phyloP scores from a whole-genome alignment of 805 yeast species.

The Yarrowia divulgata region DNA sequence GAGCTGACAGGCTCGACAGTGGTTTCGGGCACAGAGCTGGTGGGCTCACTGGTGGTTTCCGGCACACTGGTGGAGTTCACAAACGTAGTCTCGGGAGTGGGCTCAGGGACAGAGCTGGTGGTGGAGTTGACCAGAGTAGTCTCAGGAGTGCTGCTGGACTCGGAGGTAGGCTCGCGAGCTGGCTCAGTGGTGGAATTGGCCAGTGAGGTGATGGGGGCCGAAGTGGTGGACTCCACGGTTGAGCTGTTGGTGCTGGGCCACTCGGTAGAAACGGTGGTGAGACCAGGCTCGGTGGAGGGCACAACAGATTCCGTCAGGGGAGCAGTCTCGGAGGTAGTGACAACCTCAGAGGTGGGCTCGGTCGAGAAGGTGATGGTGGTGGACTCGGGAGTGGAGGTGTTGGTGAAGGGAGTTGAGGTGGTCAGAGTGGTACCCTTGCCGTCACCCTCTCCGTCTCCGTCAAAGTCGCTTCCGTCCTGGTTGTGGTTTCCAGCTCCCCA shows the following conservation, averaged over 20 bases:
- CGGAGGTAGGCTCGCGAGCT: neutral
- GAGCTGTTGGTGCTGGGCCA: neutral
- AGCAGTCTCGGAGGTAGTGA: neutral
- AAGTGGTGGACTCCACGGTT: neutral
- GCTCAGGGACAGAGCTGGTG: constrained; percentile 1
- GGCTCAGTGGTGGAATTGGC: constrained; percentile 9
- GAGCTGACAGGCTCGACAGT: neutral
- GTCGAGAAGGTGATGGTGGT: neutral
- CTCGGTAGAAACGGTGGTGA: constrained; percentile 3
- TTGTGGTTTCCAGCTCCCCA: constrained; percentile 8
- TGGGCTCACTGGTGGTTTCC: neutral
- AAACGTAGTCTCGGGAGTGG: neutral
- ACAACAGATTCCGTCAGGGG: neutral
- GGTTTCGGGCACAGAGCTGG: neutral
- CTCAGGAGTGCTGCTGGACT: neutral
- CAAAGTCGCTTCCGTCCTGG: constrained; percentile 20
- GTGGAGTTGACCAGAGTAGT: neutral
- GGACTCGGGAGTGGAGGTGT: neutral
- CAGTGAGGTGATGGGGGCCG: neutral
- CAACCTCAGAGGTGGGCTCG: constrained; percentile 4
- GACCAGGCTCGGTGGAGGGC: constrained; percentile 12
- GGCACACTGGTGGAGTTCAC: neutral
- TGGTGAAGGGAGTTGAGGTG: constrained; percentile 1
- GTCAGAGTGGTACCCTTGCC: constrained; percentile 9
- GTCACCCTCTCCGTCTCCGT: constrained; percentile 17